Base-by-base conservation (phyloP, 2,329 filamentous ascomycete genomes). In the Zelopaecilomyces penicillatus region DNA sequence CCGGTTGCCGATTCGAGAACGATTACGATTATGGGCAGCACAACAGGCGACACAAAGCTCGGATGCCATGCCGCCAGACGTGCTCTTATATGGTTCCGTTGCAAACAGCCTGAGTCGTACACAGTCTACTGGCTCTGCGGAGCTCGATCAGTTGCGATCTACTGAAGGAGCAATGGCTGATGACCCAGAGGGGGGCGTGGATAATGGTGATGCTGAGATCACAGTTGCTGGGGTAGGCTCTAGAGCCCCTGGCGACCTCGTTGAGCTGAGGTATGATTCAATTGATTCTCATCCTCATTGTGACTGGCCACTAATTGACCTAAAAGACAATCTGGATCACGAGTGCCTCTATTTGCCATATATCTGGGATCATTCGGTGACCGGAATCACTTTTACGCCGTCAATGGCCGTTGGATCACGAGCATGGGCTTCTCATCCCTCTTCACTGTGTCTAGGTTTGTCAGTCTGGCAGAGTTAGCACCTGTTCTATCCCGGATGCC, bases 361-460 rank as follows among this genome's bases (percentile, higher is more conserved):
- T 77, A 73, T 50, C 62, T 81, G 6, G 75, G 75, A 10, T 68
- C 62, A 43, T 67, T 74, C 50, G 67, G 72, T 34, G 68, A 68
- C 12, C 63, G 70, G 36, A 65, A 76, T 51, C 74, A 79, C 55
- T 78, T 73, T 55, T 79, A 78, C 56, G 70, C 72, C 30, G 67
- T 58, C 50, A 71, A 66, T 11, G 76, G 76, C 50, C 71, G 69
- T 63, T 71, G 76, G 56, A 54, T 71, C 11, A 66, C 67, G 6
- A 67, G 65, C 42, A 45, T 66, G 33, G 62, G 62, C 11, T 58
- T 74, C 30, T 64, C 60, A 37, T 65, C 73, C 1, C 58, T 71
- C 32, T 81, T 81, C 53, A 65, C 70, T 4, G 65, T 79, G 39
- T 65, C 67, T 6, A 59, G 63, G 2, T 80, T 79, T 50, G 67